phyloP scores from a whole-genome alignment of 2,329 filamentous ascomycete genomes.

The Phialocephala subalpina region DNA sequence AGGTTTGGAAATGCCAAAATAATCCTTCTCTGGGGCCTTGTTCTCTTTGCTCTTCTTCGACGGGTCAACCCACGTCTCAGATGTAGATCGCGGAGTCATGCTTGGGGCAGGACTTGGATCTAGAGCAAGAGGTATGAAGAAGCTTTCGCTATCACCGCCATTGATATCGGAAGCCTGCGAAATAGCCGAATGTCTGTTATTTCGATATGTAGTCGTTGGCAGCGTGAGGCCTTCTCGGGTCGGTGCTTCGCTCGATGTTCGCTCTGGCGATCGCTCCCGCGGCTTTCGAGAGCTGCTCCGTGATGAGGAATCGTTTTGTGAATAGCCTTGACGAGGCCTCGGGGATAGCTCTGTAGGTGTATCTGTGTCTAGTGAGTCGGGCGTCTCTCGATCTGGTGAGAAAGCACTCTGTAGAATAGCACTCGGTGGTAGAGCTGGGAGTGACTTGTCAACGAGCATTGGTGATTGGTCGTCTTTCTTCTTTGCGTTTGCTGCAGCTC shows the following conservation, averaged over 20 bases:
- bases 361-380: slow-evolving; percentile 67
- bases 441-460: slow-evolving; percentile 85
- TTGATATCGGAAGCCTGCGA: slow-evolving; percentile 56
- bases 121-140: slow-evolving; percentile 79
- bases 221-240: slow-evolving; percentile 71
- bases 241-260: slow-evolving; percentile 49
- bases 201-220: slow-evolving; percentile 79
- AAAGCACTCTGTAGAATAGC: slow-evolving; percentile 70
- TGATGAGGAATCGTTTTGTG: slow-evolving; percentile 62
- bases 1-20: slow-evolving; percentile 60
- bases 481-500: slow-evolving; percentile 69
- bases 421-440: slow-evolving; percentile 87
- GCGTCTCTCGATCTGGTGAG: slow-evolving; percentile 60
- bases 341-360: slow-evolving; percentile 76
- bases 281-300: slow-evolving; percentile 57
- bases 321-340: slow-evolving; percentile 60
- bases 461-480: slow-evolving; percentile 69
- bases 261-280: slow-evolving; percentile 60
- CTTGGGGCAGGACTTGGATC: slow-evolving; percentile 69
- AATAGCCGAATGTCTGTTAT: slow-evolving; percentile 78
- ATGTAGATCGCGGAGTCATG: slow-evolving; percentile 61
- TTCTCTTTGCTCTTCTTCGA: slow-evolving; percentile 48
- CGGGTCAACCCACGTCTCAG: slow-evolving; percentile 55
- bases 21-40: slow-evolving; percentile 57
- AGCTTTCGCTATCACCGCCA: slow-evolving; percentile 59